Percentiles rank a stretch among this genome's conserved stretches.
These are phyloP conservation scores for Tylopilus cervinicoccineus DNA, from an alignment of 768 basidiomycete genomes.

Conservation along the genomic window DNA sequence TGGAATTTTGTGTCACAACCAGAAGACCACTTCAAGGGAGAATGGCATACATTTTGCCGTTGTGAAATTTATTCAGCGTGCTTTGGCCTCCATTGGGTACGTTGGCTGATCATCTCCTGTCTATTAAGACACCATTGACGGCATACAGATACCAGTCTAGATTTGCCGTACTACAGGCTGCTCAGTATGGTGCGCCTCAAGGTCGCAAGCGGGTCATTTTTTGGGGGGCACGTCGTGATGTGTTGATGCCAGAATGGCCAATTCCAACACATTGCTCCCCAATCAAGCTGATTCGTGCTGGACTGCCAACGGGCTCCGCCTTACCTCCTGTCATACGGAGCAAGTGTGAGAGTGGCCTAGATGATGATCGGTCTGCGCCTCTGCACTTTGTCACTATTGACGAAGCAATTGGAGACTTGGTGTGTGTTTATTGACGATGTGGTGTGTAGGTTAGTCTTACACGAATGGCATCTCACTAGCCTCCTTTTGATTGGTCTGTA, in stretches of 20 bases:
- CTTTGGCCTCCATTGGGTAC: slow-evolving; percentile 62
- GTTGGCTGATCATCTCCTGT: slow-evolving; percentile 14
- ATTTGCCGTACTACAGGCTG: slow-evolving; percentile 63
- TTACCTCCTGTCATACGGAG: slow-evolving; percentile 44
- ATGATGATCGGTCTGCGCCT: slow-evolving; percentile 51
- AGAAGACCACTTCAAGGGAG: slow-evolving; percentile 38
- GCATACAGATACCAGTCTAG: slow-evolving; percentile 54
- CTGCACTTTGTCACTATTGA: slow-evolving; percentile 52
- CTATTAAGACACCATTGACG: background rate
- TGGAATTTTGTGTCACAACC: slow-evolving; percentile 51
- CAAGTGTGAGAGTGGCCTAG: slow-evolving; percentile 25
- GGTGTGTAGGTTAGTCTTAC: slow-evolving; percentile 6
- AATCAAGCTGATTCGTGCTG: slow-evolving; percentile 29
- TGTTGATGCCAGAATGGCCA: slow-evolving; percentile 58
- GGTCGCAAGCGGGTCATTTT: slow-evolving; percentile 64
- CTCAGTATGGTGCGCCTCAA: slow-evolving; percentile 72
- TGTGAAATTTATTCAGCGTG: slow-evolving; percentile 61
- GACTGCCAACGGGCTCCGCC: slow-evolving; percentile 42
- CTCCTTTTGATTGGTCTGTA: slow-evolving; percentile 64
- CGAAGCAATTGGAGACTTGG: slow-evolving; percentile 69
- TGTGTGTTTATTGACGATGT: slow-evolving; percentile 32
- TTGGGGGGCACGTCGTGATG: slow-evolving; percentile 56
- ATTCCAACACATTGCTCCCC: slow-evolving; percentile 56
- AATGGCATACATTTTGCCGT: slow-evolving; percentile 48
- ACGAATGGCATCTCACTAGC: slow-evolving; percentile 33